Evolutionary conservation across 2,329 filamentous ascomycete species (phyloP), one percentile per base, ranked within the genome.

Genomic region (Plenodomus biglobosus): DNA sequence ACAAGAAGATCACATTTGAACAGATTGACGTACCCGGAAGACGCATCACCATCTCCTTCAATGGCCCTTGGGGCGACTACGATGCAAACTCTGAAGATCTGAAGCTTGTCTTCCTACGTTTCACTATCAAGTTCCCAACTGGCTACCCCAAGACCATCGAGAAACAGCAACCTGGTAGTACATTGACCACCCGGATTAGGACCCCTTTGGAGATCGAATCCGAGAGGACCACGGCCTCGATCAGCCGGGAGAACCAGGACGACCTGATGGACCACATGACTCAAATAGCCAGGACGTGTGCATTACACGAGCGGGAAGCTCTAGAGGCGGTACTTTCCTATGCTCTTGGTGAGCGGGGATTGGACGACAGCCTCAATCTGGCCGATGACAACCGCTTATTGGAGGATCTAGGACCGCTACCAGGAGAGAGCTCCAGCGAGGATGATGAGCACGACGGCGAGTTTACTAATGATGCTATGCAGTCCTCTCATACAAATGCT

Each of bases 341-440:
- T 64, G 76, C 85, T 7, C 68, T 85, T 22, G 81, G 83, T 6
- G 83, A 85, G 61, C 77, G 78, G 47, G 75, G 71, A 45, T 70
- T 85, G 4, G 78, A 85, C 51, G 82, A 85, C 35, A 82, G 78
- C 50, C 74, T 83, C 11, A 46, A 68, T 75, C 45, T 66, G 11
- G 44, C 53, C 16, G 40, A 72, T 76, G 38, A 86, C 10, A 79
- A 84, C 55, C 85, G 88, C 7, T 83, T 46, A 82, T 42, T 55
- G 44, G 70, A 72, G 46, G 61, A 63, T 27, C 35, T 61, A 21
- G 32, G 75, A 72, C 54, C 56, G 17, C 30, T 64, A 22, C 57
- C 55, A 7, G 65, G 88, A 48, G 90, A 94, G 56, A 92, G 89
- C 57, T 96, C 90, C 2, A 95, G 88, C 61, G 87, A 90, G 53